phyloP scores from a whole-genome alignment of 2,329 filamentous ascomycete genomes.

The Fusarium graminum region DNA sequence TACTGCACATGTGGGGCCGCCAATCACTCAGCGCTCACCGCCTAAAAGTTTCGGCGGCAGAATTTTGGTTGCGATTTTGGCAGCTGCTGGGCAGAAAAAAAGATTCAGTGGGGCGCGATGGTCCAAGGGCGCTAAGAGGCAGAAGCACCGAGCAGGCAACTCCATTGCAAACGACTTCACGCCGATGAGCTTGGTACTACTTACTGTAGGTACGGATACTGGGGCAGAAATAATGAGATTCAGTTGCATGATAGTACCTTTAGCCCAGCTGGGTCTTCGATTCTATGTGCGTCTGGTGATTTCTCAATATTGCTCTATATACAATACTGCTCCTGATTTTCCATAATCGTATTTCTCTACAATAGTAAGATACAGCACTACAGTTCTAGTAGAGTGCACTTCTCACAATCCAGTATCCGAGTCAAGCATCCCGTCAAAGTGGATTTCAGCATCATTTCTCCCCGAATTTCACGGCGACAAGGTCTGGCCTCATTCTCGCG shows the following conservation, averaged over 20 bases:
- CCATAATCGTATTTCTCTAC: background rate
- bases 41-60: slow-evolving; percentile 53
- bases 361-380: background rate
- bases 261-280: too few species aligned
- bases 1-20: slow-evolving; percentile 35
- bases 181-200: background rate
- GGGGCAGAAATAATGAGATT: too few species aligned
- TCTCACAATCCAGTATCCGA: background rate
- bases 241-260: too few species aligned
- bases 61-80: slow-evolving; percentile 23
- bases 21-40: slow-evolving; percentile 49
- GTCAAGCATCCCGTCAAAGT: slow-evolving; percentile 1
- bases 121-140: slow-evolving; percentile 6
- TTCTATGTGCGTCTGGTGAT: too few species aligned
- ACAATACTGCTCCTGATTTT: background rate
- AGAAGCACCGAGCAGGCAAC: background rate
- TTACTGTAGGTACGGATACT: too few species aligned
- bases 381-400: background rate
- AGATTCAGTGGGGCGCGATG: slow-evolving; percentile 1
- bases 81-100: slow-evolving; percentile 13
- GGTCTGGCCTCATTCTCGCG: background rate
- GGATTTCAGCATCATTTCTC: slow-evolving; percentile 20
- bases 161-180: slow-evolving; percentile 16
- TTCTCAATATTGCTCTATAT: too few species aligned
- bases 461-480: background rate